Base-by-base conservation (phyloP, 768 basidiomycete genomes). In the Boletus tylopilopsis region DNA sequence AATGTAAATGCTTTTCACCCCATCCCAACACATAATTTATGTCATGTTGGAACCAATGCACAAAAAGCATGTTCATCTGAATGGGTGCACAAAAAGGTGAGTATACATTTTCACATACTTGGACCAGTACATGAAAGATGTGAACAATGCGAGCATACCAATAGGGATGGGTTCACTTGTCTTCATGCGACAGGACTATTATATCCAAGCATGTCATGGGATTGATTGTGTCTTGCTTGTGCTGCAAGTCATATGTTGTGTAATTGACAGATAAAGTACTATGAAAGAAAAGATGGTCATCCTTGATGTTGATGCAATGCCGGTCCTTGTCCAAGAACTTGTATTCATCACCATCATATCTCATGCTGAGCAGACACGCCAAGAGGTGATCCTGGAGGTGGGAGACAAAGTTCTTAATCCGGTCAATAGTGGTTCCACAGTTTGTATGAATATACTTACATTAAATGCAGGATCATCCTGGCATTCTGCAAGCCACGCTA, bases 171-270 rank as follows among this genome's bases (percentile, higher is more conserved):
- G 32, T 34, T 1, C 18, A 1, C 10, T 54, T 71, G 56, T 7
- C 61, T 65, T 10, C 59, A 0, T 57, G 54, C 2, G 66, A 49
- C 0, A 65, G 51, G 5, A 73, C 53, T 67, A 76, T 73, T 27
- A 79, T 54, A 37, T 75, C 60, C 27, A 11, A 4, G 64, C 30
- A 60, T 3, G 57, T 61, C 1, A 52, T 44, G 3, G 72, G 68
- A 36, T 76, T 75, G 49, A 78, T 59, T 0, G 64, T 57, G 49
- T 79, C 74, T 50, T 76, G 71, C 2, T 50, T 45, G 42, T 19
- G 51, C n/a, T 34, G 45, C 3, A 64, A 21, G 39, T 68, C 51
- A 18, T 69, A 69, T 0, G 63, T 65, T 0, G 64, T 69, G 39
- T 66, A 68, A 32, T 68, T 67, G 40, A 69, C 36, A 2, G 45